Percentiles rank a stretch among this genome's conserved stretches.
These are phyloP conservation scores for Annulohypoxylon truncatum DNA, from an alignment of 2,329 filamentous ascomycete genomes.

Conservation along the genomic window DNA sequence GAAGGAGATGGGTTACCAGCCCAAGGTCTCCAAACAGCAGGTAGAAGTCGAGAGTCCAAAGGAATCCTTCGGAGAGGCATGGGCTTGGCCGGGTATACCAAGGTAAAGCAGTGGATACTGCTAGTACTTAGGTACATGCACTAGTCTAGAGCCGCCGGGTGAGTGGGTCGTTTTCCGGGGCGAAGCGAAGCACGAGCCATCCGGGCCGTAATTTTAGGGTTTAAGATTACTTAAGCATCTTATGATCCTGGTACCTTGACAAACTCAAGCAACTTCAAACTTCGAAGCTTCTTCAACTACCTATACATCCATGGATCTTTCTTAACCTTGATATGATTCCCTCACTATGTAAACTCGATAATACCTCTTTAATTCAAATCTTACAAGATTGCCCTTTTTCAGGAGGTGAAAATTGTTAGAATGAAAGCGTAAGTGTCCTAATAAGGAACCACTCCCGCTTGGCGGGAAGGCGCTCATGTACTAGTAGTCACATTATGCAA, in stretches of 20 bases:
- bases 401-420: slow-evolving; percentile 3
- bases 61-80: slow-evolving; percentile 15
- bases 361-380: background rate
- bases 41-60: slow-evolving; percentile 7
- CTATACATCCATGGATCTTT: background rate
- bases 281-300: background rate
- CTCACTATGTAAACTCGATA: background rate
- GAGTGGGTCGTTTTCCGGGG: slow-evolving; percentile 19
- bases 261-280: background rate
- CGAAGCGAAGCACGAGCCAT: slow-evolving; percentile 9
- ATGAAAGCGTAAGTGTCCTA: slow-evolving; percentile 22
- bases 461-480: slow-evolving; percentile 13
- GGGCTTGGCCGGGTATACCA: slow-evolving; percentile 17
- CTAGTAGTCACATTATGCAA: slow-evolving; percentile 4
- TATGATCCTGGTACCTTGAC: slow-evolving; percentile 1
- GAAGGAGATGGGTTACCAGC: background rate
- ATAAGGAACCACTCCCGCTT: slow-evolving; percentile 23
- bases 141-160: slow-evolving; percentile 22
- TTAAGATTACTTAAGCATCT: slow-evolving; percentile 27
- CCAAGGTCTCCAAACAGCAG: slow-evolving; percentile 16
- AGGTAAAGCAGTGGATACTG: background rate
- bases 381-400: background rate
- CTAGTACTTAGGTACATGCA: background rate
- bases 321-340: background rate
- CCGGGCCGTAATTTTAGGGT: slow-evolving; percentile 20